Evolutionary conservation across 441 rosid genomes (phyloP).

Genomic region (Biscutella laevigata): DNA sequence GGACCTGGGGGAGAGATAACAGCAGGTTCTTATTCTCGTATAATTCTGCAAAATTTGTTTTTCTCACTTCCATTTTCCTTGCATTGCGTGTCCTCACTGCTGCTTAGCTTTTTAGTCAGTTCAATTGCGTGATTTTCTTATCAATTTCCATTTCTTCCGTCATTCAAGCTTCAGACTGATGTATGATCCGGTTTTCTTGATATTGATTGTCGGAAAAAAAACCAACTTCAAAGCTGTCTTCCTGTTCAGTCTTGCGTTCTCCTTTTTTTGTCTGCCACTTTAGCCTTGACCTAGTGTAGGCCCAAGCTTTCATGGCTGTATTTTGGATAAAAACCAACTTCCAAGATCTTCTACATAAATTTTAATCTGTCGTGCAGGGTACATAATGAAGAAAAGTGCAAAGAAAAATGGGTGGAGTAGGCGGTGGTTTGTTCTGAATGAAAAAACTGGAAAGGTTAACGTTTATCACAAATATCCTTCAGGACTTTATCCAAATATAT

Average conservation of each 20-base stretch:
- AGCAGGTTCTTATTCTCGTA: slow-evolving; percentile 40
- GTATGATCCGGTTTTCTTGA: slow-evolving; percentile 10
- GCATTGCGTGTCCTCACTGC: slow-evolving; percentile 6
- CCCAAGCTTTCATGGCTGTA: background rate
- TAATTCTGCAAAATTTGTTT: background rate
- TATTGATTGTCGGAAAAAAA: background rate
- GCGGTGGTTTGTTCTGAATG: too few relatives aligned
- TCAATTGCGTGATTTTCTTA: background rate
- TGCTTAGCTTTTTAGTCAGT: background rate
- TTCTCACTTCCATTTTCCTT: background rate
- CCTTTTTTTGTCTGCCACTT: background rate
- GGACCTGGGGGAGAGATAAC: slow-evolving; percentile 71
- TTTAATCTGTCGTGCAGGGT: slow-evolving; percentile 15
- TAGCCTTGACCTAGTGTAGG: background rate
- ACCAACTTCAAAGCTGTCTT: background rate
- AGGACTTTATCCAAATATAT: slow-evolving; percentile 3
- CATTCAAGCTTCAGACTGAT: background rate
- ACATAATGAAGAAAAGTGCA: too few relatives aligned
- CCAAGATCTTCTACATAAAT: background rate
- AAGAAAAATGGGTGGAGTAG: too few relatives aligned
- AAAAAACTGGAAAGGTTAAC: background rate
- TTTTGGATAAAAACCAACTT: background rate
- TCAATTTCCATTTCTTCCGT: background rate
- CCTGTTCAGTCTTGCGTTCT: background rate
- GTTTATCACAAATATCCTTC: background rate